phyloP scores from a whole-genome alignment of 345 rosid genomes.

The Eucalyptus lansdowneana region DNA sequence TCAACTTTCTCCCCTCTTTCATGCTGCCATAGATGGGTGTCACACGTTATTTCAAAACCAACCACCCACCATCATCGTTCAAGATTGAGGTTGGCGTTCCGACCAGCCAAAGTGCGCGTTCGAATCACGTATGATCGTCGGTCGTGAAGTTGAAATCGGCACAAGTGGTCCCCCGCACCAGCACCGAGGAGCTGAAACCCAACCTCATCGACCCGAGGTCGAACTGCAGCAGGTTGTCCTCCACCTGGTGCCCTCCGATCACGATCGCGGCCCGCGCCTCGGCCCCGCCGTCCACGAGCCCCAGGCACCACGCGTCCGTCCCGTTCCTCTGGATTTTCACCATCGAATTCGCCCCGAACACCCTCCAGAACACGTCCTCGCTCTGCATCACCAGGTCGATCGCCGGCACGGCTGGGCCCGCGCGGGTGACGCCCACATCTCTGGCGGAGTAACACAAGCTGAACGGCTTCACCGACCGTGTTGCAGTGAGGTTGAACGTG shows the following conservation, averaged over 20 bases:
- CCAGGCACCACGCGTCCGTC: constrained; percentile 11
- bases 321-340: not conserved
- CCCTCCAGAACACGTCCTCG: constrained; percentile 4
- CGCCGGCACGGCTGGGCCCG: constrained; percentile 1
- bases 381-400: constrained; percentile 10
- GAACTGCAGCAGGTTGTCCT: constrained; percentile 18
- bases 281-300: constrained; percentile 10
- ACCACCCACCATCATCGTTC: not conserved
- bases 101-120: not conserved
- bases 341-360: constrained; percentile 12
- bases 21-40: accelerated
- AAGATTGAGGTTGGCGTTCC: not conserved
- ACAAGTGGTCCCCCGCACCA: not conserved
- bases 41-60: not conserved
- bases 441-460: constrained; percentile 2
- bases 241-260: constrained; percentile 22
- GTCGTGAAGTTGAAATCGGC: not conserved
- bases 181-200: constrained; percentile 13
- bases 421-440: not conserved
- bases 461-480: not conserved
- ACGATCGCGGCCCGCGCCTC: constrained; percentile 1
- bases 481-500: not conserved
- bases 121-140: not conserved
- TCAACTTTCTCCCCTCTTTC: not conserved
- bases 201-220: constrained; percentile 8